phyloP scores from a whole-genome alignment of 31 red algal genomes.

The Endocladia muricata region DNA sequence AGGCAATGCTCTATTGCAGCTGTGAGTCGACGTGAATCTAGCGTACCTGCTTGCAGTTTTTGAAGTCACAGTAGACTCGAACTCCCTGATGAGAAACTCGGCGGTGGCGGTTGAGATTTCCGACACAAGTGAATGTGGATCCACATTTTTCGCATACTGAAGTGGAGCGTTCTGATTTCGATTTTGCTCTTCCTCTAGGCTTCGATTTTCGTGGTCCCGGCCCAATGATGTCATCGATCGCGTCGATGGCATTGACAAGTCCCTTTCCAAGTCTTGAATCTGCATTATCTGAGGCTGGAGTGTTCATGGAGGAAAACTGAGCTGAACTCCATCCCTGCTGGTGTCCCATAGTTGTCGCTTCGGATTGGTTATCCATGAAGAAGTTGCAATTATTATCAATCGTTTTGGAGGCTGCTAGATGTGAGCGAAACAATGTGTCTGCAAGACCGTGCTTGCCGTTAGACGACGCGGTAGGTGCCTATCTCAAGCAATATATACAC shows the following conservation, averaged over 20 bases:
- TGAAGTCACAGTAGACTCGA: constrained; percentile 41
- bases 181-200: not conserved
- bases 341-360: not conserved
- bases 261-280: not conserved
- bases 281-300: not conserved
- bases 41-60: constrained; percentile 39
- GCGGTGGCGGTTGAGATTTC: constrained; percentile 52
- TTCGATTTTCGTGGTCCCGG: not conserved
- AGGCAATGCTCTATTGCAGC: not conserved
- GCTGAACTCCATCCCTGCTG: no score
- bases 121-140: constrained; percentile 26
- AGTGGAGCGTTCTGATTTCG: constrained; percentile 4
- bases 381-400: not conserved
- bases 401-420: no score
- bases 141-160: constrained; percentile 48
- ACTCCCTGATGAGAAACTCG: constrained; percentile 58
- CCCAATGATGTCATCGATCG: constrained; percentile 20
- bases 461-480: no score
- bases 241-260: constrained; percentile 1
- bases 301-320: no score
- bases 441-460: no score
- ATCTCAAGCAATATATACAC: no score
- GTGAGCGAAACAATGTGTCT: no score
- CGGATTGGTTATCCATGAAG: not conserved
- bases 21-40: not conserved